Percentiles rank a stretch among this genome's conserved stretches.
phyloP scores from a whole-genome alignment of 495 filamentous ascomycete genomes.

The Penicillium goetzii region DNA sequence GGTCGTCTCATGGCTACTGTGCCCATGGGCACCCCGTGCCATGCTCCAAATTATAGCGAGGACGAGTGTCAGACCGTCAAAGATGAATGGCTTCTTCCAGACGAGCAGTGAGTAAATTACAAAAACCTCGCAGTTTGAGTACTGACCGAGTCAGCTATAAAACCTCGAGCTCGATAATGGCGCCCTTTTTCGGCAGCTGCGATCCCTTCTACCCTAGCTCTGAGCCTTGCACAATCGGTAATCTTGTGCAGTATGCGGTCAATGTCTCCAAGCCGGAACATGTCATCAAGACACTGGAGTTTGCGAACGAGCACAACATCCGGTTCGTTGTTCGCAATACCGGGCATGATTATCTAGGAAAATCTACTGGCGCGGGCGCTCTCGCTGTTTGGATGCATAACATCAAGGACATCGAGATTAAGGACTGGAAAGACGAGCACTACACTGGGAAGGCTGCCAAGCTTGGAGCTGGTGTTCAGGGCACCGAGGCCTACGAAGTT shows the following conservation, averaged over 20 bases:
- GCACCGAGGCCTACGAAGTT: constrained; percentile 47
- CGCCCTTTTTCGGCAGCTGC: constrained; percentile 53
- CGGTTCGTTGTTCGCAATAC: constrained; percentile 70
- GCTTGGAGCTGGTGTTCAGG: constrained; percentile 58
- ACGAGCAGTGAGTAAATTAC: constrained; percentile 34
- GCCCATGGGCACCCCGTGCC: constrained; percentile 51
- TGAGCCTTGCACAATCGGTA: constrained; percentile 59
- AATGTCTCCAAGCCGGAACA: constrained; percentile 40
- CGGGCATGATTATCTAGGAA: constrained; percentile 59
- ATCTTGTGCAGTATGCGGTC: constrained; percentile 58
- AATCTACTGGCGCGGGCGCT: constrained; percentile 59
- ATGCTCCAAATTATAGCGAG: constrained; percentile 42
- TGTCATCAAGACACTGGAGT: constrained; percentile 44
- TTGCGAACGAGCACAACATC: constrained; percentile 57
- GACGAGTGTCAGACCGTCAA: constrained; percentile 32
- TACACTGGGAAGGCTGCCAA: constrained; percentile 57
- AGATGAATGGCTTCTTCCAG: constrained; percentile 35
- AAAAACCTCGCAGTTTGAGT: too few relatives aligned
- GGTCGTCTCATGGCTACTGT: constrained; percentile 51
- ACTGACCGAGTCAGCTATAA: constrained; percentile 26
- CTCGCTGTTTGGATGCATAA: constrained; percentile 61
- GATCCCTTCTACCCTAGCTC: constrained; percentile 55
- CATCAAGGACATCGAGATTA: constrained; percentile 49
- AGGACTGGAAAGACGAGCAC: constrained; percentile 36
- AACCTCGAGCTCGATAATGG: constrained; percentile 49